phyloP scores from a whole-genome alignment of 352 stramenopile genomes.

The Phytopythium litorale region DNA sequence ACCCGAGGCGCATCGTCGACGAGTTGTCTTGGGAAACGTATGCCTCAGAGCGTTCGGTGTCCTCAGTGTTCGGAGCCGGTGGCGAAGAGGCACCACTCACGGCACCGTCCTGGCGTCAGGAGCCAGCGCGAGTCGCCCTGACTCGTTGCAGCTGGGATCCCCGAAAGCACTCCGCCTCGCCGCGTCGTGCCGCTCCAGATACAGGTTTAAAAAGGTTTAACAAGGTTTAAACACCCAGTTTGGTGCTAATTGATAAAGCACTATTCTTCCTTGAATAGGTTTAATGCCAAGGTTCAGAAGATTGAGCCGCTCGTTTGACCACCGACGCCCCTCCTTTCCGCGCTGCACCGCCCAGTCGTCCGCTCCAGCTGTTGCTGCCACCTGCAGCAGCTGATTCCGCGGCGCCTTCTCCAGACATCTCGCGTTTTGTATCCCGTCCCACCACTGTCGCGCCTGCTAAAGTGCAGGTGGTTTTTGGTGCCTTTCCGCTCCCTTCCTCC shows the following conservation, averaged over 20 bases:
- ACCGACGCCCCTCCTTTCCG: not conserved
- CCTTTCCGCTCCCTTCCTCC: not conserved
- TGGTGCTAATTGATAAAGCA: not conserved
- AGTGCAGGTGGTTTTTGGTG: not conserved
- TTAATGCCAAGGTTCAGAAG: not conserved
- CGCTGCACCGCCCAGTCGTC: not conserved
- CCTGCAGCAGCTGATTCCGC: not conserved
- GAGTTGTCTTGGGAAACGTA: not conserved
- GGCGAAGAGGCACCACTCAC: too few relatives aligned
- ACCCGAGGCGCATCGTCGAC: too few relatives aligned
- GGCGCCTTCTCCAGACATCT: not conserved
- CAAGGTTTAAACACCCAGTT: not conserved
- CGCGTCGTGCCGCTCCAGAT: not conserved
- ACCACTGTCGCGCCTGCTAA: not conserved
- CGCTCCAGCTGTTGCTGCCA: not conserved
- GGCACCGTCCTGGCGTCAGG: not conserved
- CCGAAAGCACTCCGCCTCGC: not conserved
- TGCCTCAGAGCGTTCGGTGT: not conserved
- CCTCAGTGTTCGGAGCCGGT: too few relatives aligned
- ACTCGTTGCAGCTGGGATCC: not conserved
- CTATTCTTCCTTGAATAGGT: not conserved
- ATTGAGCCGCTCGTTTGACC: not conserved
- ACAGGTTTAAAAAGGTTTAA: not conserved
- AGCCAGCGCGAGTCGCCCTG: not conserved
- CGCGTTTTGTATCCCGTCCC: not conserved